Conservation (phyloP, 2,329 filamentous ascomycete genomes). For the Curvularia sp. region DNA sequence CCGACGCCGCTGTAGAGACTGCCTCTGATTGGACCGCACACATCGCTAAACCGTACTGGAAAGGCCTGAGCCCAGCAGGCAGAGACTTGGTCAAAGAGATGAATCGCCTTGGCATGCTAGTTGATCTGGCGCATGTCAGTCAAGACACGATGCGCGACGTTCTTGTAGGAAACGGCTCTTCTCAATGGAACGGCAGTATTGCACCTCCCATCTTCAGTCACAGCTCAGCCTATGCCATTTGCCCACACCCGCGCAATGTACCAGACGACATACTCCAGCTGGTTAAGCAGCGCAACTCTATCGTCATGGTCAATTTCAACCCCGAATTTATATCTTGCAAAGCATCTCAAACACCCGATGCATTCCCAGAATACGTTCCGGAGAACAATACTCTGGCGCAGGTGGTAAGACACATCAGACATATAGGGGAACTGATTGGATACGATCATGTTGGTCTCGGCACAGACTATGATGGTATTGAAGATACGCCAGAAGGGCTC, state of each 20-base stretch:
- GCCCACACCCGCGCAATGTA: constrained; percentile 89
- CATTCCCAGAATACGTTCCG: constrained; percentile 71
- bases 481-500: constrained; percentile 70
- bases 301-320: constrained; percentile 92
- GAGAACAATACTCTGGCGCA: constrained; percentile 76
- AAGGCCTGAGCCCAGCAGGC: constrained; percentile 76
- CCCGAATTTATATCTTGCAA: constrained; percentile 83
- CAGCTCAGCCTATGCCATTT: constrained; percentile 79
- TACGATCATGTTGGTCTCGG: constrained; percentile 89
- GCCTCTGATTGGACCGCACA: constrained; percentile 51
- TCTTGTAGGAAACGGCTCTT: constrained; percentile 62
- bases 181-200: constrained; percentile 71
- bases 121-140: constrained; percentile 82
- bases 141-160: constrained; percentile 86
- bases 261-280: constrained; percentile 81
- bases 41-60: constrained; percentile 65
- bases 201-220: constrained; percentile 92
- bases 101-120: constrained; percentile 94
- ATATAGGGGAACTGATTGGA: constrained; percentile 84
- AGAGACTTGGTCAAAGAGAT: constrained; percentile 79
- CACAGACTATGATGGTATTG: constrained; percentile 86
- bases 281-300: constrained; percentile 72
- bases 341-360: constrained; percentile 63
- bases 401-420: constrained; percentile 78
- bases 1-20: constrained; percentile 77